Conservation (phyloP, 1,284 basidiomycete species). For the Ceratobasidium sp. region DNA sequence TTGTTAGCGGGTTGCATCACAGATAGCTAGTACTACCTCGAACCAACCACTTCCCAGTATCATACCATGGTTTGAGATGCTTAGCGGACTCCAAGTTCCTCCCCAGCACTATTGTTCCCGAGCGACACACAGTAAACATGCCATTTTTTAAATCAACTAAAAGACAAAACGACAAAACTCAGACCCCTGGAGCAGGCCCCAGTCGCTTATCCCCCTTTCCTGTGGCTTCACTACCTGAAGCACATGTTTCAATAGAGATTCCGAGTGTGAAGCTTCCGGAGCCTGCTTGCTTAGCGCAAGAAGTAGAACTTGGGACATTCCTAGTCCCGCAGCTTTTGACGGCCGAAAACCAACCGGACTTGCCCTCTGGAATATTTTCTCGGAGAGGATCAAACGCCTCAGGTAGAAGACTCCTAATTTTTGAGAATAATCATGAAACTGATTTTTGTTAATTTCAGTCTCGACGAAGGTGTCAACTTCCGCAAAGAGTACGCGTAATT, state of each 20-base stretch:
- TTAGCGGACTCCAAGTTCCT: no score
- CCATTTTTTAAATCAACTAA: no score
- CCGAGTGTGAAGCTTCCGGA: no score
- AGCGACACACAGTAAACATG: no score
- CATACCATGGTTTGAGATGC: no score
- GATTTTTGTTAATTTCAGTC: neutral
- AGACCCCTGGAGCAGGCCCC: slow-evolving; percentile 14
- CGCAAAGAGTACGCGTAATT: neutral
- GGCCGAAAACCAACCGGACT: neutral
- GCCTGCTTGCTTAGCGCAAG: neutral
- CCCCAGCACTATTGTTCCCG: no score
- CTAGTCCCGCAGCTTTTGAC: neutral
- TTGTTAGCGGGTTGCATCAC: no score
- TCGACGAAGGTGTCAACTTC: neutral
- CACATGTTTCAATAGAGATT: no score
- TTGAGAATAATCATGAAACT: neutral
- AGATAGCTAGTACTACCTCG: no score
- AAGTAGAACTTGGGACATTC: neutral
- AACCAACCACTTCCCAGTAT: no score
- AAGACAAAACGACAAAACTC: neutral
- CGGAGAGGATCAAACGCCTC: neutral
- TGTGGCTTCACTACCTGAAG: no score
- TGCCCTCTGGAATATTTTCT: neutral
- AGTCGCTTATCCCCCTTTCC: neutral
- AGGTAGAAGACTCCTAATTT: neutral